Evolutionary conservation across 2,329 filamentous ascomycete genomes (phyloP), one percentile per base, ranked within the genome.

Genomic region (Xylariaceae sp.): DNA sequence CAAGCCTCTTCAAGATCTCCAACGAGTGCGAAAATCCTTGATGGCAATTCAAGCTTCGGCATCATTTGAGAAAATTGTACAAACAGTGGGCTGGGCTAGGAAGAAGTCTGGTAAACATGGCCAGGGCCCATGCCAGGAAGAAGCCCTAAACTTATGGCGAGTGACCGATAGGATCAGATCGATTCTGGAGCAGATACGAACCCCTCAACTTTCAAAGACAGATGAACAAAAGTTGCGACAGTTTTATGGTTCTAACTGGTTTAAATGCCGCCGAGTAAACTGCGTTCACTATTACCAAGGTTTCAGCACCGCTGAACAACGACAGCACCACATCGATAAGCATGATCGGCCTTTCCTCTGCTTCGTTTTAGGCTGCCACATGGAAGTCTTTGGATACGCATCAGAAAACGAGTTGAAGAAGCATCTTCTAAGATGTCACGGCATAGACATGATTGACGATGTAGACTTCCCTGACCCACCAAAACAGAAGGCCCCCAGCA

Each of bases 211-310:
- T n/a, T 16, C 28, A 4, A n/a, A 51, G 40, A 16, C 73, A 61
- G 66, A 73, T 70, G 58, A 73, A 71, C 53, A 63, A 62, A 17
- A 65, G 58, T 49, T 57, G 6, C 34, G 46, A 24, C 44, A 28
- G 6, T 63, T 53, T 16, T 63, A 65, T 17, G 63, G 63, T 1
- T 11, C 11, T 3, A 45, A 39, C 12, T 58, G 50, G 56, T 65
- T 65, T 37, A 65, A 65, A 33, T 63, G 64, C 31, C 63, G 62
- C 24, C 47, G 53, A 36, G 64, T 74, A 23, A 76, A 71, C 12
- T 77, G 75, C 58, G 65, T 66, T 31, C 71, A 69, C 61, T 78
- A 75, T 54, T 71, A 74, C 23, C 64, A 75, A 44, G 75, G 76
- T 0, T 78, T 77, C 58, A 58, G 48, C 3, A 71, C 69, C 16